Evolutionary conservation across 148 eudicot species (phyloP), one percentile per base, ranked within the genome.

Genomic region (Cornus florida): DNA sequence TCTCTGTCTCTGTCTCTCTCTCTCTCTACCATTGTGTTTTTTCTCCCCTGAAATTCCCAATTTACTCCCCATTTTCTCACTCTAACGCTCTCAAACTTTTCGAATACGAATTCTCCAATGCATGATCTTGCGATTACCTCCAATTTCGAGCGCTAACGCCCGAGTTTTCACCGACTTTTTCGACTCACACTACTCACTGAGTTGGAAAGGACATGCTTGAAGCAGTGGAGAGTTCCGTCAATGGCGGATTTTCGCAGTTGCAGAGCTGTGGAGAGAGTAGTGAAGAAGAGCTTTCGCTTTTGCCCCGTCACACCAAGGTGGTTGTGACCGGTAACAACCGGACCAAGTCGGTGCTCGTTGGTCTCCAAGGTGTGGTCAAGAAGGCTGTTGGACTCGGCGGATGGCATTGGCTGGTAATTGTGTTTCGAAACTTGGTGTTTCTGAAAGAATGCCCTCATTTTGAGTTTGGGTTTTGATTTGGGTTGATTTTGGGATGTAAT

Each of bases 321-420:
- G 90, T 91, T 24, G 93, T 91, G 23, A 91, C 95, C 2, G 95
- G 95, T 1, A 91, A 91, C 71, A 91, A 91, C 70, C 84, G 95
- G 23, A 91, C 95, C 2, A 91, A 91, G 70, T 91, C 95, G 41
- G 95, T 91, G 72, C 88, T 91, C 19, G 95, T 91, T 60, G 95
- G 95, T 0, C 86, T 91, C 13, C 89, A 86, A n/a, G 95, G 95
- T 3, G 91, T 91, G 10, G 95, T 91, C 9, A 90, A 90, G 88
- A 91, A 91, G 69, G 91, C 95, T 70, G 93, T 90, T 79, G 95
- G 94, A 1, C 94, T 91, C 32, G 95, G 95, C 20, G 95, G 95
- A 1, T 91, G 95, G 95, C 95, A 91, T 87, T 91, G 95, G 95
- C 93, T 91, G 95, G 95, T 91, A 86, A 86, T 39, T 75, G 3